Base-by-base conservation (phyloP, 1,139 yeast genomes). In the Pichia sp. region DNA sequence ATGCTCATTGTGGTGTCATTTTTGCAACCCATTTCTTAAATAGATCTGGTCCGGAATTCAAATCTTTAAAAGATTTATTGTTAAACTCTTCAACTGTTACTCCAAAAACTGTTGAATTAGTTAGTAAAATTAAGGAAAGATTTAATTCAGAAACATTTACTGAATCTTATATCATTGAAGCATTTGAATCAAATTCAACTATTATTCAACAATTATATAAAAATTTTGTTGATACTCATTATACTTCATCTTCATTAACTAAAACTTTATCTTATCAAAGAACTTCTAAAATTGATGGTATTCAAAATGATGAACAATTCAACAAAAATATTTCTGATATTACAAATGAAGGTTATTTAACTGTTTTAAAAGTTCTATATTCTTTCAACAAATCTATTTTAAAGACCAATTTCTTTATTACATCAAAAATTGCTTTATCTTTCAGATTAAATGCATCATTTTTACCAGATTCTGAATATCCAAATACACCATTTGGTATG, bases 11-110 rank as follows among this genome's bases (percentile, higher is more conserved):
- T 66, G 96, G 93, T 61, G 87, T 88, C 51, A 87, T 90, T 56
- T 93, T 93, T 66, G 96, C 89, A 49, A 85, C 96, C 47, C 98
- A 93, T 70, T 93, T 93, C 72, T 79, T 93, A 69, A 93, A 93
- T 73, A 80, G 99, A 66, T 77, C 93, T 64, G 99, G 99, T 31
- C 83, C 93, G 2, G 98, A 91, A 70, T 93, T 87, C 70, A 81
- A 78, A 59, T 79, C 89, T 51, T 76, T 93, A 64, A 70, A 80
- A 54, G 73, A 78, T 46, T 73, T 89, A 55, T 77, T 91, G 55
- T 51, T 54, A 36, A 45, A 46, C 31, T 87, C 85, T 57, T 73
- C 82, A 33, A 71, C 77, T 47, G 77, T 79, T 66, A 77, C 81
- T 54, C 73, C 80, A 51, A 78, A 80, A 61, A 85, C 84, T 66